phyloP scores from a whole-genome alignment of 495 filamentous ascomycete species.

The Aspergillus leporis region DNA sequence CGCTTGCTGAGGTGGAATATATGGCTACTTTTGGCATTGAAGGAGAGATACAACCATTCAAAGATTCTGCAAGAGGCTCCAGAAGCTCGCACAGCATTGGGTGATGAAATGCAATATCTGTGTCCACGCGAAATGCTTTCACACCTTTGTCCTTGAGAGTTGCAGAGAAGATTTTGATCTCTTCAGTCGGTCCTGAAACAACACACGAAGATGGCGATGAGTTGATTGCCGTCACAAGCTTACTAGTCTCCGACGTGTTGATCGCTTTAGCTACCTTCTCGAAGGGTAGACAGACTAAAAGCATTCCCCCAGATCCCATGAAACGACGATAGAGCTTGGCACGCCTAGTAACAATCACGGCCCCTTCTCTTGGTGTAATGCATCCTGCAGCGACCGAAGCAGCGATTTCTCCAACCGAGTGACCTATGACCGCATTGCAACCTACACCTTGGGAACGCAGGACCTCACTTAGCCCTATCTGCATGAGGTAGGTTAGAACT shows the following conservation, averaged over 20 bases:
- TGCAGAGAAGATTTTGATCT: slow-evolving; percentile 20
- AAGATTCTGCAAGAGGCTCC: slow-evolving; percentile 21
- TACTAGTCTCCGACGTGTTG: slow-evolving; percentile 3
- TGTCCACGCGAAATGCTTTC: slow-evolving; percentile 29
- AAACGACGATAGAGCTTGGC: slow-evolving; percentile 36
- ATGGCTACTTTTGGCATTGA: slow-evolving; percentile 24
- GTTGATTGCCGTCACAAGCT: slow-evolving; percentile 42
- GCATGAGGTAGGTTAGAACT: slow-evolving; percentile 34
- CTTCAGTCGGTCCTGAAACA: slow-evolving; percentile 29
- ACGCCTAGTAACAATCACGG: slow-evolving; percentile 32
- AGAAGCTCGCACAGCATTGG: slow-evolving; percentile 29
- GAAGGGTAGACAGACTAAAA: slow-evolving; percentile 49
- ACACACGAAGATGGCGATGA: slow-evolving; percentile 44
- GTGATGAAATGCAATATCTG: slow-evolving; percentile 35
- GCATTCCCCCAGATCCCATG: slow-evolving; percentile 52
- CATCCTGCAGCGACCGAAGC: slow-evolving; percentile 28
- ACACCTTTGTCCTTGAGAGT: slow-evolving; percentile 18
- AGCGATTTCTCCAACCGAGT: slow-evolving; percentile 40
- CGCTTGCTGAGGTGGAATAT: slow-evolving; percentile 38
- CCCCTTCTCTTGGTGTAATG: slow-evolving; percentile 29
- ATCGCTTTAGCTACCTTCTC: slow-evolving; percentile 32
- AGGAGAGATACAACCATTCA: slow-evolving; percentile 25
- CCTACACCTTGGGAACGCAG: slow-evolving; percentile 23
- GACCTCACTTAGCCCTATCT: slow-evolving; percentile 29
- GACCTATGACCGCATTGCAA: slow-evolving; percentile 36